A percentile compares a stretch with the other conserved stretches of the same genome.
Evolutionary conservation across 2,329 filamentous ascomycete species (phyloP).

Genomic region (Thelonectria olida): DNA sequence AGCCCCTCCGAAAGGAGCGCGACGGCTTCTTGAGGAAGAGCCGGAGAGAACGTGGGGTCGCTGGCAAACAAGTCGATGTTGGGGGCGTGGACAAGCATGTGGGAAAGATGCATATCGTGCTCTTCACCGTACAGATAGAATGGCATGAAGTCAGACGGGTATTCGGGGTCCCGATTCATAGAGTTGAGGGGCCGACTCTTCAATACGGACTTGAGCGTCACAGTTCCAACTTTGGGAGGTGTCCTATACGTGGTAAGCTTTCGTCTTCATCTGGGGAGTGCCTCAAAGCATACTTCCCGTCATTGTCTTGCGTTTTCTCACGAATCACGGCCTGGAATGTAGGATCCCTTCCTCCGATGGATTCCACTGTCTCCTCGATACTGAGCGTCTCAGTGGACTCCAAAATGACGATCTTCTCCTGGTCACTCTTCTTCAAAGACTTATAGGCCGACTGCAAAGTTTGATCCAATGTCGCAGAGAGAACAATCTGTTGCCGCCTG

Average conservation of each 20-base stretch:
- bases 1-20: constrained; percentile 24
- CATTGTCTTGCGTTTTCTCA: constrained; percentile 15
- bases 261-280: neutral
- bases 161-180: constrained; percentile 43
- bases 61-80: constrained; percentile 49
- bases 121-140: constrained; percentile 56
- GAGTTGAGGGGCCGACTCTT: constrained; percentile 50
- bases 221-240: constrained; percentile 33
- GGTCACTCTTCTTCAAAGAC: neutral
- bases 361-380: constrained; percentile 5
- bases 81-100: constrained; percentile 53
- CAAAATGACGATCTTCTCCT: constrained; percentile 27
- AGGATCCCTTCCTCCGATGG: neutral
- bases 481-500: constrained; percentile 48
- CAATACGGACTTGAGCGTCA: constrained; percentile 36
- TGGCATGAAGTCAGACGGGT: constrained; percentile 50
- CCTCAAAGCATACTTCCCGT: constrained; percentile 1
- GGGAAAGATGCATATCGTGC: constrained; percentile 51
- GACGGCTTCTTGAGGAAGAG: constrained; percentile 31
- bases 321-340: neutral
- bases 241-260: constrained; percentile 1
- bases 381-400: constrained; percentile 5
- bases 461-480: constrained; percentile 23
- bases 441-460: neutral
- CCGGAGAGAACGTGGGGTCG: constrained; percentile 18